A percentile compares a stretch with the other conserved stretches of the same genome.
Conservation (phyloP, 2,329 filamentous ascomycete species). For the Stachybotrys chlorohalonatus region DNA sequence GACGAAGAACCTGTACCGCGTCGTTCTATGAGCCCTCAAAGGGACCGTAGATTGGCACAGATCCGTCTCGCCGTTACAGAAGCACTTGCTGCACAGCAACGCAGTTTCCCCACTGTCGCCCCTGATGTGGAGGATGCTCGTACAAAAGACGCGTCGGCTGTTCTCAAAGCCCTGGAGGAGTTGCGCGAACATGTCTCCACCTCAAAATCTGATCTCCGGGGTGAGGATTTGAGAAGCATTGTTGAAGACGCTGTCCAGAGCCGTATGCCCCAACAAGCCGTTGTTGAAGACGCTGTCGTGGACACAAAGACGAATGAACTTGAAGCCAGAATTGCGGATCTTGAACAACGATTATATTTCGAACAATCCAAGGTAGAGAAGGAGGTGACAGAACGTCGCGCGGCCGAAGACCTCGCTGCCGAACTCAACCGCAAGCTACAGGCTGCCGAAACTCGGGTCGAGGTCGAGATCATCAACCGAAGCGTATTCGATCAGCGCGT, state of each 20-base stretch:
- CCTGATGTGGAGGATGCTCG: conserved; percentile 14
- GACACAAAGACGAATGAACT: conserved; percentile 48
- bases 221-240: conserved; percentile 49
- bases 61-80: conserved; percentile 68
- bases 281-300: conserved; percentile 38
- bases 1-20: conserved; percentile 62
- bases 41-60: conserved; percentile 74
- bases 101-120: conserved; percentile 20
- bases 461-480: conserved; percentile 53
- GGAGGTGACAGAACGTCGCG: conserved; percentile 38
- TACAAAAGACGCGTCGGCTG: conserved; percentile 27
- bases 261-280: conserved; percentile 42
- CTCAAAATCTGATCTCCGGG: conserved; percentile 9
- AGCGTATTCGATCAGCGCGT: conserved; percentile 52
- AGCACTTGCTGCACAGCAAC: conserved; percentile 54
- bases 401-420: conserved; percentile 42
- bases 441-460: conserved; percentile 47
- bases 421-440: conserved; percentile 47
- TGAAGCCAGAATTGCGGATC: conserved; percentile 47
- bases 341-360: conserved; percentile 46
- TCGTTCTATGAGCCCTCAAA: conserved; percentile 67
- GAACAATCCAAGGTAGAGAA: conserved; percentile 40
- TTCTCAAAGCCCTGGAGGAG: conserved; percentile 59
- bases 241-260: conserved; percentile 54
- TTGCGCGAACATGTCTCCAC: conserved; percentile 41